These are phyloP conservation scores for Lanmaoa pseudosensibilis DNA, from an alignment of 768 basidiomycete species.

Conservation along the genomic window DNA sequence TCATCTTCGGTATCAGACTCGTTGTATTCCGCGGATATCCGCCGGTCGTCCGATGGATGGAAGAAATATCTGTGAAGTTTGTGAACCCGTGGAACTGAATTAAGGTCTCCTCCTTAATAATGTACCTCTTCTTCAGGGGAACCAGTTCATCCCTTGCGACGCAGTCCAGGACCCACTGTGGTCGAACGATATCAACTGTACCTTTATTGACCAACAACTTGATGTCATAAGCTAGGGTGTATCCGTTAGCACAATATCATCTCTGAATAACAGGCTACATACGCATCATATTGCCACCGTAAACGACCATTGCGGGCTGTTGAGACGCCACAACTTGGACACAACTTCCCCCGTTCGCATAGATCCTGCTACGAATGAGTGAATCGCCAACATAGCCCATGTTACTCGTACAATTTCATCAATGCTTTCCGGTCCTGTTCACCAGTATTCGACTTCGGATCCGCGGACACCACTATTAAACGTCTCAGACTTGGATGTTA, in stretches of 20 bases:
- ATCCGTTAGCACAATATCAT: not conserved
- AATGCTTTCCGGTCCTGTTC: constrained; percentile 70
- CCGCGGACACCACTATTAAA: constrained; percentile 65
- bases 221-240: constrained; percentile 61
- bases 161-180: constrained; percentile 81
- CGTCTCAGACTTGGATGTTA: not conserved
- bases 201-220: constrained; percentile 71
- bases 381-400: not conserved
- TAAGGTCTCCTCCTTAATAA: not conserved
- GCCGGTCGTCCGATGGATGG: constrained; percentile 58
- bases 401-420: constrained; percentile 54
- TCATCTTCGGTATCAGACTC: constrained; percentile 40
- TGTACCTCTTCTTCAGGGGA: constrained; percentile 69
- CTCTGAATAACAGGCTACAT: constrained; percentile 28
- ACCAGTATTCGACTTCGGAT: constrained; percentile 67
- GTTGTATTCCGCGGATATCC: constrained; percentile 51
- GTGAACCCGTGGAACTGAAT: not conserved
- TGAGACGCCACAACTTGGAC: constrained; percentile 61
- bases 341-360: constrained; percentile 65
- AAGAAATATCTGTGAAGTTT: constrained; percentile 66
- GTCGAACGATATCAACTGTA: constrained; percentile 69
- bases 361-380: constrained; percentile 48
- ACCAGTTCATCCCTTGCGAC: constrained; percentile 54
- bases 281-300: constrained; percentile 72
- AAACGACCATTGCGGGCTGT: constrained; percentile 56